Evolutionary conservation across 371 early-diverging fungal species (phyloP).

Genomic region (Capillidium rhysosporum): DNA sequence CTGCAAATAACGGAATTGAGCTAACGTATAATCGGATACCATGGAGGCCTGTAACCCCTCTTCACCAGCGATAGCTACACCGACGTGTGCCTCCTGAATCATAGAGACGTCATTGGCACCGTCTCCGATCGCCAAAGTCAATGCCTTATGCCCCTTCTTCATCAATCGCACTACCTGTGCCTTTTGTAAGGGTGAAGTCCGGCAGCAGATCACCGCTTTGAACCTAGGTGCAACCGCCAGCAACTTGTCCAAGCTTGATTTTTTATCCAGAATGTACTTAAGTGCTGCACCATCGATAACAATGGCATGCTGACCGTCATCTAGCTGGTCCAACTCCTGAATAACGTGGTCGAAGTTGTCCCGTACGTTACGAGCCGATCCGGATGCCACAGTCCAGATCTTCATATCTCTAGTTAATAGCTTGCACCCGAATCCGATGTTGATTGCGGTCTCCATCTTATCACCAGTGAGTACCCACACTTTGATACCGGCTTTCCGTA

Average conservation of each 20-base stretch:
- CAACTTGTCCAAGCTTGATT: conserved; percentile 30
- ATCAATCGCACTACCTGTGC: conserved; percentile 86
- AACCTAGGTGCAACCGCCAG: conserved; percentile 60
- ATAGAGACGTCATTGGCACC: conserved; percentile 93
- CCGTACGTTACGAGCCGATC: conserved; percentile 14
- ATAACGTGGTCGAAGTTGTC: conserved; percentile 14
- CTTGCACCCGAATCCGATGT: conserved; percentile 81
- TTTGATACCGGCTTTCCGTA: conserved; percentile 82
- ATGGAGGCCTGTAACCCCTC: conserved; percentile 83
- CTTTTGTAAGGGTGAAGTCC: conserved; percentile 93
- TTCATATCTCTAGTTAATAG: conserved; percentile 51
- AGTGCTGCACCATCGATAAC: conserved; percentile 84
- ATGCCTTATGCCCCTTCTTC: conserved; percentile 43
- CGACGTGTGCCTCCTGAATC: conserved; percentile 91
- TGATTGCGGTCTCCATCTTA: conserved; percentile 98
- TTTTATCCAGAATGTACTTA: conserved; percentile 44
- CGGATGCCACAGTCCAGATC: conserved; percentile 31
- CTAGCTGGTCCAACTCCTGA: conserved; percentile 6
- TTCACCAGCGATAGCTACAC: conserved; percentile 82
- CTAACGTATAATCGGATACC: conserved; percentile 78
- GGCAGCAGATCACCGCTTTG: conserved; percentile 81
- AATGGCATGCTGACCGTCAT: conserved; percentile 23
- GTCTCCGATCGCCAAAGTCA: conserved; percentile 90
- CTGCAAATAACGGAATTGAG: conserved; percentile 72
- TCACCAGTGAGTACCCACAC: conserved; percentile 99